phyloP scores from a whole-genome alignment of 192 early-diverging fungal species.

The Chytriomyces sp. region DNA sequence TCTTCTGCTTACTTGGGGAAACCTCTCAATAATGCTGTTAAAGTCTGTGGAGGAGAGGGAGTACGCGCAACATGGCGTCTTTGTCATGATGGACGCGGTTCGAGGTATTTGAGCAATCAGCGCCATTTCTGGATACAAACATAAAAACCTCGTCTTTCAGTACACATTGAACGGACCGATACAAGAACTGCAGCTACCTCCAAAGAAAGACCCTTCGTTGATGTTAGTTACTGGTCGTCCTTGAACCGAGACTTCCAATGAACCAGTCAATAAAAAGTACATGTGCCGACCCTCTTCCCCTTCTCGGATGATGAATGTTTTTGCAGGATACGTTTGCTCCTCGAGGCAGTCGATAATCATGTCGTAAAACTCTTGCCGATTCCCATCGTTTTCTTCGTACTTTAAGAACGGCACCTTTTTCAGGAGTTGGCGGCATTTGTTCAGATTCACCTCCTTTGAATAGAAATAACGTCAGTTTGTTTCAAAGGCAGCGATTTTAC shows the following conservation, averaged over 20 bases:
- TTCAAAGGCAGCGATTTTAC: not conserved
- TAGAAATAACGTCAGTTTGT: not conserved
- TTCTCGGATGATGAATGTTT: not conserved
- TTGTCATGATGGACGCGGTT: slow-evolving; percentile 9
- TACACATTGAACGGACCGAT: not conserved
- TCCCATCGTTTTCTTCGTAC: not conserved
- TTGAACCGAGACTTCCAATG: slow-evolving; percentile 1
- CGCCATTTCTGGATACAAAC: slow-evolving; percentile 10
- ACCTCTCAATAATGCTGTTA: slow-evolving; percentile 1
- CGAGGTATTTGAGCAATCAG: slow-evolving; percentile 20
- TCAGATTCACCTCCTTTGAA: slow-evolving; percentile 7
- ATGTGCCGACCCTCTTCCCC: slow-evolving; percentile 8
- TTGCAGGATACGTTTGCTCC: not conserved
- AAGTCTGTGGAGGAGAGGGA: slow-evolving; percentile 1
- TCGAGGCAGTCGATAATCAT: not conserved
- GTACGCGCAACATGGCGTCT: not conserved
- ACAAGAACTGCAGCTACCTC: not conserved
- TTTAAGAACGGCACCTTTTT: slow-evolving; percentile 24
- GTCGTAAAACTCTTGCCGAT: not conserved
- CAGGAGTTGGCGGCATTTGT: slow-evolving; percentile 6
- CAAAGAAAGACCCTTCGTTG: slow-evolving; percentile 17
- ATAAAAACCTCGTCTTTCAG: not conserved
- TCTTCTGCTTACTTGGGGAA: not conserved
- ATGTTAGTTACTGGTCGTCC: not conserved
- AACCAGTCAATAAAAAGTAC: slow-evolving; percentile 15